Conservation (phyloP, 2,329 filamentous ascomycete genomes). For the Fusarium lyarnte region DNA sequence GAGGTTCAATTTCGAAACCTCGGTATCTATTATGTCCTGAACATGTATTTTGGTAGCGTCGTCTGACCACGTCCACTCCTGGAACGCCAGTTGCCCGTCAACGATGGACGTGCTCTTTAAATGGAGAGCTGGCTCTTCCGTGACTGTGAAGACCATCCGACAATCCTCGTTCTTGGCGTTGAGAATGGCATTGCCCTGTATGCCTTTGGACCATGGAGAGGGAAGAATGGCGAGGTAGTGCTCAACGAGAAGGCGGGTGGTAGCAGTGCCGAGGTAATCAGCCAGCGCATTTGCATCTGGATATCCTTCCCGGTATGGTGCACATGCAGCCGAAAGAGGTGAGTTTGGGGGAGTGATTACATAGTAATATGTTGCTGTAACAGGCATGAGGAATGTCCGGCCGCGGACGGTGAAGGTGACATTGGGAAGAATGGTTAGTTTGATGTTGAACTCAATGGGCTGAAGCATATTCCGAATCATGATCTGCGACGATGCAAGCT, state of each 20-base stretch:
- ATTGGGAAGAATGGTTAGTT: slow-evolving; percentile 57
- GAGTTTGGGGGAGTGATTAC: slow-evolving; percentile 52
- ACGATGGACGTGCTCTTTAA: slow-evolving; percentile 33
- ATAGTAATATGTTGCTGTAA: slow-evolving; percentile 57
- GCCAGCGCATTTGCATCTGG: slow-evolving; percentile 55
- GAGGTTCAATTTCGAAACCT: slow-evolving; percentile 25
- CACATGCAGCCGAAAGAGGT: slow-evolving; percentile 51
- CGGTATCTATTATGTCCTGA: slow-evolving; percentile 37
- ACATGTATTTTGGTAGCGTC: slow-evolving; percentile 20
- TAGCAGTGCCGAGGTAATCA: slow-evolving; percentile 58
- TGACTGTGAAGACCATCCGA: slow-evolving; percentile 48
- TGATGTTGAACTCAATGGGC: slow-evolving; percentile 53
- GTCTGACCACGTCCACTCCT: slow-evolving; percentile 47
- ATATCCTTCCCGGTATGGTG: slow-evolving; percentile 57
- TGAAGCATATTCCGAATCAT: slow-evolving; percentile 57
- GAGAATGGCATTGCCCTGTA: slow-evolving; percentile 48
- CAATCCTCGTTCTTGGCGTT: slow-evolving; percentile 41
- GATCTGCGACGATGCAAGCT: slow-evolving; percentile 54
- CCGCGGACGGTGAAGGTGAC: slow-evolving; percentile 55
- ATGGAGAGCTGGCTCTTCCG: slow-evolving; percentile 32
- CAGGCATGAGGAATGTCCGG: slow-evolving; percentile 55
- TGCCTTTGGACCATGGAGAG: slow-evolving; percentile 43
- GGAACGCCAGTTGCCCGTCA: slow-evolving; percentile 21
- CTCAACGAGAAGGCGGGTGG: slow-evolving; percentile 53
- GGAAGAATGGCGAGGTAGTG: slow-evolving; percentile 45